A percentile compares a stretch with the other conserved stretches of the same genome.
Evolutionary conservation across 73 alveolate species (phyloP).

Genomic region (Paramecium octaurelia): DNA sequence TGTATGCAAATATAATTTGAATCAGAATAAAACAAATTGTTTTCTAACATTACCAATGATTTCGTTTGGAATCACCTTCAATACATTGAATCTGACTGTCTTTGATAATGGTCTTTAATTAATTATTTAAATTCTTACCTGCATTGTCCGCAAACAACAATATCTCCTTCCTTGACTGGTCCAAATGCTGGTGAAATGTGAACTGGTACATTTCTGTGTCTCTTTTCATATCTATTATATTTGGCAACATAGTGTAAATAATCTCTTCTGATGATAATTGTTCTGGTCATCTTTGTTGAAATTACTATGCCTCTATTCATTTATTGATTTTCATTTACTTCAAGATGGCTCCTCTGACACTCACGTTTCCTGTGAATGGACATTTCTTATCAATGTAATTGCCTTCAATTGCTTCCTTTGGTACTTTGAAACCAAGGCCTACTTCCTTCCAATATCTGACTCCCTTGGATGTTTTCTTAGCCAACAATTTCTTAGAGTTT

Average conservation of each 20-base stretch:
- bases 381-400: slow-evolving; percentile 96
- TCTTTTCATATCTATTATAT: slow-evolving; percentile 93
- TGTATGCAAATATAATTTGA: neutral
- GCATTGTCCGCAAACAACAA: slow-evolving; percentile 99
- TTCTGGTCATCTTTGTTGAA: slow-evolving; percentile 97
- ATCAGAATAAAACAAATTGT: slow-evolving; percentile 86
- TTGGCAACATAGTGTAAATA: slow-evolving; percentile 97
- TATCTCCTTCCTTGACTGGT: slow-evolving; percentile 95
- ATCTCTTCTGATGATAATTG: slow-evolving; percentile 97
- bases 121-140: slow-evolving; percentile 58
- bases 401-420: slow-evolving; percentile 96
- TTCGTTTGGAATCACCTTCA: slow-evolving; percentile 91
- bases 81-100: slow-evolving; percentile 98
- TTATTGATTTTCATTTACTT: slow-evolving; percentile 54
- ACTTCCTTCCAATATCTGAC: slow-evolving; percentile 96
- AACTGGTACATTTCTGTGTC: slow-evolving; percentile 94
- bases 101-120: slow-evolving; percentile 91
- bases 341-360: slow-evolving; percentile 93
- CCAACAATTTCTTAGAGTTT: slow-evolving; percentile 79
- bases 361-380: slow-evolving; percentile 97
- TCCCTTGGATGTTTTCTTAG: slow-evolving; percentile 85
- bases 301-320: slow-evolving; percentile 90
- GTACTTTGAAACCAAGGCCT: slow-evolving; percentile 97
- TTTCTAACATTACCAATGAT: slow-evolving; percentile 93
- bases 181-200: slow-evolving; percentile 90